Base-by-base conservation (phyloP, 2,329 filamentous ascomycete species). In the Fusarium sp. region DNA sequence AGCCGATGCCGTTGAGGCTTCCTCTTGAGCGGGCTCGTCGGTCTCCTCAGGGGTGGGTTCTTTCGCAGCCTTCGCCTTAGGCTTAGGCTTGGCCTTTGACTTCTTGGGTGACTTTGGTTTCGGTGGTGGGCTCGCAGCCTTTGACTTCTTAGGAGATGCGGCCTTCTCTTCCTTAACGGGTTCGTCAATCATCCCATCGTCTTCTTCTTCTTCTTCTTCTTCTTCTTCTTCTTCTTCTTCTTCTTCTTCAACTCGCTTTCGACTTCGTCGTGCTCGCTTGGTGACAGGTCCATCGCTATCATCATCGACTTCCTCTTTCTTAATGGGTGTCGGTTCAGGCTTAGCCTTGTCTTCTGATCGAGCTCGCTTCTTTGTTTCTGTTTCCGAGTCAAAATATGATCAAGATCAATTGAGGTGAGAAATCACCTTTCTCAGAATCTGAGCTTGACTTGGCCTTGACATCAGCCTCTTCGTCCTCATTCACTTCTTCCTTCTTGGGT, bases 241-340 rank as follows among this genome's bases (percentile, higher is more conserved):
- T 5, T 88, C 86, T 10, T 66, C 85, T 49, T 89, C 82, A 15
- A 86, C 70, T 53, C 84, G 82, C 57, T 80, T 82, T 50, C 82
- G 82, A 39, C 68, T 79, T 72, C 81, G 83, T 57, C 88, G 82
- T 29, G 81, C 79, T 62, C 87, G 81, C 76, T 93, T 93, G 8
- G 83, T 80, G 5, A 86, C 84, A 21, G 89, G 91, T 37, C 87
- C 87, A 13, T 87, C 85, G 63, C 89, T 86, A 8, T 87, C 86
- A 3, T 84, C 84, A 18, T 85, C 83, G 13, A 83, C 83, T 23
- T 80, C 80, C n/a, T 80, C 78, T 31, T 68, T 53, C 66, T 78
- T 74, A 55, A 71, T 44, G 12, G 57, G 50, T 11, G 70, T 70
- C 57, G 64, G 49, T 64, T 76, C 65, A 26, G 63, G 43, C 28